Evolutionary conservation across 2,329 filamentous ascomycete genomes (phyloP), one percentile per base, ranked within the genome.

Genomic region (Scedosporium dehoogii): DNA sequence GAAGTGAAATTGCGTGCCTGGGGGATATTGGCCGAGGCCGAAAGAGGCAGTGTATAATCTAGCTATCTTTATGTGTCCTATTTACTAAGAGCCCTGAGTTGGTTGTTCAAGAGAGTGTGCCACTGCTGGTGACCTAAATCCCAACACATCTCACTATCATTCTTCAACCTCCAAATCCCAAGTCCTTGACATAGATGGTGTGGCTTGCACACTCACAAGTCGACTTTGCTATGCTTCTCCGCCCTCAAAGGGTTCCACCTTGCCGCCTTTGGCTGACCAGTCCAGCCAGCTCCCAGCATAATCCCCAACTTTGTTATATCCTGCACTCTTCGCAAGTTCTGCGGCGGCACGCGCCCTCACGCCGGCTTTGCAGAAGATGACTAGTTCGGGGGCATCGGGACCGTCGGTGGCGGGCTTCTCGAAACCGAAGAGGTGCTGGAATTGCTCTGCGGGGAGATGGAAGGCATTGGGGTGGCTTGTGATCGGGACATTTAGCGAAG

Each of bases 361-460:
- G 2, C 94, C 94, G 0, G 92, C 87, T 77, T 91, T 96, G 77
- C 94, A 99, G 74, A 96, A 97, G 70, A 97, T 94, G 3, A 97
- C 81, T 14, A 96, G 73, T 66, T 84, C 79, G 38, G 74, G 72
- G 29, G 60, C 60, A 23, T 44, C 33, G 44, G 55, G 29, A 10
- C 42, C 61, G n/a, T 84, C 79, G 64, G 77, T 78, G 2, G 69
- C 69, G 0, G 81, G 92, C 64, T 90, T 89, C 64, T 81, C 76
- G 70, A 89, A 96, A 3, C 91, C 92, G 74, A 91, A 92, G 16
- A 87, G 78, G 64, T 91, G 90, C 71, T 89, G 83, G 71, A 97
- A 97, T 66, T 96, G 92, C 12, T 90, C 88, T 0, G 81, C 79
- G 0, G 80, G 73, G 6, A 97, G 81, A 73, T 92, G 88, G 69